Evolutionary conservation across 192 early-diverging fungal genomes (phyloP).

Genomic region (Coemansia guatemalensis): DNA sequence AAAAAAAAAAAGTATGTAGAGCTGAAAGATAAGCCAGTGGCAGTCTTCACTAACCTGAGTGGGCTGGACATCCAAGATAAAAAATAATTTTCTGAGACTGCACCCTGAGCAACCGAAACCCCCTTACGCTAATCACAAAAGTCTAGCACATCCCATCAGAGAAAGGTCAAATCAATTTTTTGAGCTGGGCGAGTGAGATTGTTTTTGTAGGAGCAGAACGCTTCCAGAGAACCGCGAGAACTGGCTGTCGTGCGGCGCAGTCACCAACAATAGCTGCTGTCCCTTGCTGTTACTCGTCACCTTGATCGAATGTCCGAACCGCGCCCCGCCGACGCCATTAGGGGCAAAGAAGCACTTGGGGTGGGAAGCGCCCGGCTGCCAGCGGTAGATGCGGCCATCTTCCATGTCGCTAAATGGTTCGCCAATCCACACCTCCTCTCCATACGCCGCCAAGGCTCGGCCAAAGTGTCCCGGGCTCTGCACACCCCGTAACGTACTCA

Average conservation of each 20-base stretch:
- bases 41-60: neutral
- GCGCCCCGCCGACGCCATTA: constrained; percentile 19
- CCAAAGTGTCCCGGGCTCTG: constrained; percentile 55
- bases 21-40: neutral
- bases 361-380: constrained; percentile 13
- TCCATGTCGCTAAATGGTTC: constrained; percentile 46
- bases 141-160: no score
- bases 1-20: constrained; percentile 2
- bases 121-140: neutral
- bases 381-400: constrained; percentile 40
- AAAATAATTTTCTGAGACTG: neutral
- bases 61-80: neutral
- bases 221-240: constrained; percentile 40
- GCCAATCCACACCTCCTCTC: constrained; percentile 47
- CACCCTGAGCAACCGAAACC: neutral
- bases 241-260: constrained; percentile 47
- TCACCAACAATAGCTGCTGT: constrained; percentile 25
- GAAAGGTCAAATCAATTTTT: neutral
- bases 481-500: constrained; percentile 31
- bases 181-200: neutral
- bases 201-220: constrained; percentile 20
- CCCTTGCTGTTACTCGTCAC: neutral
- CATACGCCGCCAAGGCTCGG: constrained; percentile 31
- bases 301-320: constrained; percentile 32
- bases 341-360: constrained; percentile 26